Base-by-base conservation (phyloP, 352 stramenopile species). In the Pythium vanterpoolii region DNA sequence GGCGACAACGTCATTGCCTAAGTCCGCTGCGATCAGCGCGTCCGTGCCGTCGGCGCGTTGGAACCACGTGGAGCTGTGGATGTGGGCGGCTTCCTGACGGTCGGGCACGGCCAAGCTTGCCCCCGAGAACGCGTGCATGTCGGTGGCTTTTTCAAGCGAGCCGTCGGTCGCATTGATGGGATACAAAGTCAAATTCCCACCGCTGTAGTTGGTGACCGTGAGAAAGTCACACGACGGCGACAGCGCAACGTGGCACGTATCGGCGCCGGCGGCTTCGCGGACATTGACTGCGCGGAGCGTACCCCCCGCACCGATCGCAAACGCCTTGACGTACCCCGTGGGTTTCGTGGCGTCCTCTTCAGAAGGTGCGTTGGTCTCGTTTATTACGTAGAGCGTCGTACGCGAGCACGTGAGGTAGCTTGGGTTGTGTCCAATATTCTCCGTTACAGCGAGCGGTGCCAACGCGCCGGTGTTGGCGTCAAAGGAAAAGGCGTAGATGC, bases 41-140 rank as follows among this genome's bases (percentile, higher is more conserved):
- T 71, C 60, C 16, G 63, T 62, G 39, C 68, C 53, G 13, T 76
- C 33, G 0, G 65, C 69, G 21, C 31, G 40, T 23, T 42, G 7
- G 30, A 59, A 5, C 83, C 82, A 94, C n/a, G 66, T 79, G 28
- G 79, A 80, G 56, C 82, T 92, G 69, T 94, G 85, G 40, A 90
- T 58, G 56, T 94, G 85, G 1, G 85, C 68, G 4, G 80, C 83
- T 36, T 94, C 82, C 59, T 92, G 85, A 31, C 83, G 81, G 38
- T 85, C 76, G 0, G 78, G 74, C 24, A 77, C 70, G 9, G 68
- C 82, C 19, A 73, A 39, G 40, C 74, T 88, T 18, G 63, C 67
- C 5, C 76, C 77, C 6, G 69, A 24, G 48, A 83, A 89, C 31
- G 64, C 46, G 38, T 83, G 71, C 34, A 79, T 54, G 60, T 88